Percentiles rank a stretch among this genome's conserved stretches.
These are phyloP conservation scores for Tothia fuscella DNA, from an alignment of 2,329 filamentous ascomycete genomes.

Conservation along the genomic window DNA sequence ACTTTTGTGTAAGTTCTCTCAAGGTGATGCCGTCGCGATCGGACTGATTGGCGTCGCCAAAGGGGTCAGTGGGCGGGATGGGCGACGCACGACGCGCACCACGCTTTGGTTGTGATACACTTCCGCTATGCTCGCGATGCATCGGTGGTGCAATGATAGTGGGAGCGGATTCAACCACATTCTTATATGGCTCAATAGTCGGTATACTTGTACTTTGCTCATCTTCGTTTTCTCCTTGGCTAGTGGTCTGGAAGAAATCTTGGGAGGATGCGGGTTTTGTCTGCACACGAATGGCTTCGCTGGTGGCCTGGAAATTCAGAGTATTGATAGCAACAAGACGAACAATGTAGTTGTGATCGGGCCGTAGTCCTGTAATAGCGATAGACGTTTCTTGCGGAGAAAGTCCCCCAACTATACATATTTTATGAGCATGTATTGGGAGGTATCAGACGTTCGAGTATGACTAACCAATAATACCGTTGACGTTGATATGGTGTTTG, in stretches of 20 bases:
- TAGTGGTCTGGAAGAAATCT: conserved; percentile 33
- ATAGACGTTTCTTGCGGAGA: conserved; percentile 74
- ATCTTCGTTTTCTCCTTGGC: conserved; percentile 19
- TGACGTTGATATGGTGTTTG: conserved; percentile 86
- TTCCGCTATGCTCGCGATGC: conserved; percentile 52
- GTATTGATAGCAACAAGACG: conserved; percentile 83
- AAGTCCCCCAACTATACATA: conserved; percentile 63
- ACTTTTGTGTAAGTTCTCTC: conserved; percentile 66
- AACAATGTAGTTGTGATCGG: conserved; percentile 84
- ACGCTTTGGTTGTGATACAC: conserved; percentile 43
- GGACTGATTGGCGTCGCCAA: conserved; percentile 21
- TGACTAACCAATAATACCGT: conserved; percentile 70
- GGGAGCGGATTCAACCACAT: conserved; percentile 47
- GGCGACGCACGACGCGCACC: conserved; percentile 67
- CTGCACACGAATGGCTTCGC: conserved; percentile 69
- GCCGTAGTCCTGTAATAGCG: conserved; percentile 75
- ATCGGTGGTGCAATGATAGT: conserved; percentile 50
- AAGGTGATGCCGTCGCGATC: conserved; percentile 54
- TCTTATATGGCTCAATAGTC: conserved; percentile 39
- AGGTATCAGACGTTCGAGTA: not conserved
- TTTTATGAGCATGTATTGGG: not conserved
- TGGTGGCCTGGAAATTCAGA: conserved; percentile 86
- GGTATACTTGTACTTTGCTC: conserved; percentile 37
- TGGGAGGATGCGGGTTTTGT: conserved; percentile 41
- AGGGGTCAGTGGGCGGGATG: conserved; percentile 32